Conservation (phyloP, 2,329 filamentous ascomycete species). For the Hortaea werneckii region DNA sequence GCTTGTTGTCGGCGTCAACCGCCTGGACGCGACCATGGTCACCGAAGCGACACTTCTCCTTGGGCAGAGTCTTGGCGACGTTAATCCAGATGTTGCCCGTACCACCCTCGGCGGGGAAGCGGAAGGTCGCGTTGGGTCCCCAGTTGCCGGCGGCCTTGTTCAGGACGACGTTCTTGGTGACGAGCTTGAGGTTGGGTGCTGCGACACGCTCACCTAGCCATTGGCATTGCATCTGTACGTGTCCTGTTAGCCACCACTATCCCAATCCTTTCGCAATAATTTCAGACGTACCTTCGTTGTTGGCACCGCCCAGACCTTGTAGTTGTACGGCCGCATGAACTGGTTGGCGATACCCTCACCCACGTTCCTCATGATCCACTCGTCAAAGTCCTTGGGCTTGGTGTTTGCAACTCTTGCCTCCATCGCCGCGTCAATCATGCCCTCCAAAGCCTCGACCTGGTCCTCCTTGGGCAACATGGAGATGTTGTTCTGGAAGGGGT, state of each 20-base stretch:
- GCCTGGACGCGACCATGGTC: constrained; percentile 73
- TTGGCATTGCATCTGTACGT: constrained; percentile 82
- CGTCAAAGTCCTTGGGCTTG: constrained; percentile 94
- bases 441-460: constrained; percentile 87
- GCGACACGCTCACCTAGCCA: constrained; percentile 99
- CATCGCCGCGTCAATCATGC: constrained; percentile 87
- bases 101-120: constrained; percentile 89
- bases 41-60: constrained; percentile 86
- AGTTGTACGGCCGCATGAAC: constrained; percentile 99
- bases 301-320: constrained; percentile 98
- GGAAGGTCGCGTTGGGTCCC: constrained; percentile 97
- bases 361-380: constrained; percentile 93
- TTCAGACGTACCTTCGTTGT: constrained; percentile 71
- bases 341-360: constrained; percentile 81
- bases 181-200: constrained; percentile 86
- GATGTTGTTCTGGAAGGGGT: constrained; percentile 99
- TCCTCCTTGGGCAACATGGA: constrained; percentile 96
- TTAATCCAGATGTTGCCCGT: constrained; percentile 99
- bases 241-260: constrained; percentile 8
- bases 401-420: constrained; percentile 76
- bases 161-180: constrained; percentile 88
- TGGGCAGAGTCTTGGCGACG: constrained; percentile 82
- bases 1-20: constrained; percentile 77
- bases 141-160: constrained; percentile 95
- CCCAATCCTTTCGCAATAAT: background rate